These are phyloP conservation scores for Phytophthora ramorum DNA, from an alignment of 352 stramenopile species.

Conservation along the genomic window DNA sequence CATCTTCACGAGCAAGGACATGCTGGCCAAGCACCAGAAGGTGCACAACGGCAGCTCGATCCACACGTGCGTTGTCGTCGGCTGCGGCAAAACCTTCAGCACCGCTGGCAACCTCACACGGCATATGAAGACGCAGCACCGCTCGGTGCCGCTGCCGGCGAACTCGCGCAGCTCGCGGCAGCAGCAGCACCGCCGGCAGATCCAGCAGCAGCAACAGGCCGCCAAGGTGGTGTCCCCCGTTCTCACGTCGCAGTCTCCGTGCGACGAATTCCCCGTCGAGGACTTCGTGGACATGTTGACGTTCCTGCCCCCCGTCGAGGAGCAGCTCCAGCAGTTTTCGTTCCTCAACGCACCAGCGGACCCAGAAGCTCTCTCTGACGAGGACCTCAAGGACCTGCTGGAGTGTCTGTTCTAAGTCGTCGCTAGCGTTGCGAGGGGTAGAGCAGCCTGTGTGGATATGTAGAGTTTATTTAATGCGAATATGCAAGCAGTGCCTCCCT, in stretches of 20 bases:
- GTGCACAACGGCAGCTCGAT: slow-evolving; percentile 60
- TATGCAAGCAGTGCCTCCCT: too few species aligned
- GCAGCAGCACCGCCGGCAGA: slow-evolving; percentile 19
- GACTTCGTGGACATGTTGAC: slow-evolving; percentile 48
- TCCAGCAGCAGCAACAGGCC: slow-evolving; percentile 20
- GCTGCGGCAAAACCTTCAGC: slow-evolving; percentile 69
- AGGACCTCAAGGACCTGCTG: slow-evolving; percentile 51
- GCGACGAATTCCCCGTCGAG: slow-evolving; percentile 40
- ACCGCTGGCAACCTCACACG: slow-evolving; percentile 67
- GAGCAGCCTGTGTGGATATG: slow-evolving; percentile 22
- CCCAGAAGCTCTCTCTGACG: slow-evolving; percentile 35
- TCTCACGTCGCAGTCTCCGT: slow-evolving; percentile 31
- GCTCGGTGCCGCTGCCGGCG: slow-evolving; percentile 18
- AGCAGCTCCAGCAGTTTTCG: slow-evolving; percentile 31
- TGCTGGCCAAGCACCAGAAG: slow-evolving; percentile 63
- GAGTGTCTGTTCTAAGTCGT: slow-evolving; percentile 57
- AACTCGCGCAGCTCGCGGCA: slow-evolving; percentile 24
- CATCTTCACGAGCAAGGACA: slow-evolving; percentile 66
- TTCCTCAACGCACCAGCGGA: slow-evolving; percentile 30
- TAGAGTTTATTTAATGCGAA: slow-evolving; percentile 30
- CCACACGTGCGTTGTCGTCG: slow-evolving; percentile 57
- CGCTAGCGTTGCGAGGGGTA: not conserved
- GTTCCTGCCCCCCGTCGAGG: slow-evolving; percentile 38
- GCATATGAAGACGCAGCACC: slow-evolving; percentile 72
- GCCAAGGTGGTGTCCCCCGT: slow-evolving; percentile 22